phyloP scores from a whole-genome alignment of 2,329 filamentous ascomycete genomes.

The Xylariales sp. region DNA sequence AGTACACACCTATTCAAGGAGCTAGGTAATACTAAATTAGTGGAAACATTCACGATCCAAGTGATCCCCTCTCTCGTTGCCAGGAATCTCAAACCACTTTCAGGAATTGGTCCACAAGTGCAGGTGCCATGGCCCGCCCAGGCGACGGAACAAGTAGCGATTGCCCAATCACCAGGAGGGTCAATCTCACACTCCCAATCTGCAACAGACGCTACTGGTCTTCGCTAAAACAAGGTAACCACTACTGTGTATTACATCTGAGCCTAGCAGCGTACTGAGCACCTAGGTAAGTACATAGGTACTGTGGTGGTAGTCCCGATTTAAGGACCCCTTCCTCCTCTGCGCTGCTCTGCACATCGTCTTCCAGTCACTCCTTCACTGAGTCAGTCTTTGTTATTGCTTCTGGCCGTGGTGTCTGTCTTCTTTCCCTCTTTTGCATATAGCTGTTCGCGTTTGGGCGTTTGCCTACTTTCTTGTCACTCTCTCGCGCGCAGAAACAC shows the following conservation, averaged over 20 bases:
- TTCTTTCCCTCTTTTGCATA: constrained; percentile 9
- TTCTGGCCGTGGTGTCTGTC: background rate
- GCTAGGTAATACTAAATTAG: too few relatives aligned
- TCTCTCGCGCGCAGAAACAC: constrained; percentile 3
- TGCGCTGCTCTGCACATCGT: background rate
- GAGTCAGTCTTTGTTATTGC: constrained; percentile 6
- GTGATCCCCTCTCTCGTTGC: background rate
- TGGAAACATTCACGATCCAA: background rate
- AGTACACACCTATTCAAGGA: too few relatives aligned
- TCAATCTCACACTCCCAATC: constrained; percentile 9
- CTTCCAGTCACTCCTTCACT: constrained; percentile 7
- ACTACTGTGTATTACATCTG: too few relatives aligned
- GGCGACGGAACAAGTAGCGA: background rate
- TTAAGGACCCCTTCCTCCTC: constrained; percentile 5
- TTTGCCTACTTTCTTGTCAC: constrained; percentile 7
- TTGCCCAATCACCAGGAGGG: background rate
- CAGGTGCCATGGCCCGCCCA: constrained; percentile 4
- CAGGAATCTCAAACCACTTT: constrained; percentile 1
- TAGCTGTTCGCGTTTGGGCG: background rate
- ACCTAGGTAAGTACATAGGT: too few relatives aligned
- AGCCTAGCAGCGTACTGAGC: too few relatives aligned
- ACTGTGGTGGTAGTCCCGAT: too few relatives aligned
- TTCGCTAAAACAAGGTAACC: too few relatives aligned
- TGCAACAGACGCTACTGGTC: constrained; percentile 6
- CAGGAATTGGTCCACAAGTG: constrained; percentile 3